These are phyloP conservation scores for Byssoonygena ceratinophila DNA, from an alignment of 2,329 filamentous ascomycete species.

Conservation along the genomic window DNA sequence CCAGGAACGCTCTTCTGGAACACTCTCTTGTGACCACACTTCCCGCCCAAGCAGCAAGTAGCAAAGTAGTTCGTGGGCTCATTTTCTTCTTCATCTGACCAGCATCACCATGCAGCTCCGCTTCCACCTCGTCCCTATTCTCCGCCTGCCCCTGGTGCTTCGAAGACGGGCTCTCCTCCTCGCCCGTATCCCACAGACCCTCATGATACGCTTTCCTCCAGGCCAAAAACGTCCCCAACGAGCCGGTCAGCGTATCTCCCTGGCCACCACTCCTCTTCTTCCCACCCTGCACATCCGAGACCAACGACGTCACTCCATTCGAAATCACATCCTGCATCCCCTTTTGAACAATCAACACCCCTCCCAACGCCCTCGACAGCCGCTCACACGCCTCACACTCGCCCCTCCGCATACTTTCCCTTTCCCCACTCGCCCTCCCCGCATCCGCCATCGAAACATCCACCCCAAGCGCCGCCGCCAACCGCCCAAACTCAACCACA, in stretches of 20 bases:
- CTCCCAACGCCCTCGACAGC: conserved; percentile 66
- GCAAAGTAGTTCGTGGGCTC: conserved; percentile 49
- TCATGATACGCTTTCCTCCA: conserved; percentile 85
- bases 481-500: conserved; percentile 76
- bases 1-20: conserved; percentile 73
- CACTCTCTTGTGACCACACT: conserved; percentile 82
- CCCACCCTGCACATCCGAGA: conserved; percentile 69
- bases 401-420: not conserved
- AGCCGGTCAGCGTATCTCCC: conserved; percentile 87
- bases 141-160: conserved; percentile 18
- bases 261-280: conserved; percentile 87
- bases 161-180: conserved; percentile 19
- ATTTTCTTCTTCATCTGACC: conserved; percentile 40
- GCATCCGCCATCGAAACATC: conserved; percentile 41
- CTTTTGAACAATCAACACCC: conserved; percentile 87
- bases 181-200: conserved; percentile 56
- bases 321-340: conserved; percentile 72
- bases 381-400: conserved; percentile 51
- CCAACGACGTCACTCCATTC: conserved; percentile 63
- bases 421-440: conserved; percentile 34
- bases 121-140: conserved; percentile 33
- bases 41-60: conserved; percentile 75
- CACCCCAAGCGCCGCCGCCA: conserved; percentile 66
- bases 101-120: conserved; percentile 31
- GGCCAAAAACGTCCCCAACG: conserved; percentile 74